Base-by-base conservation (phyloP, 768 basidiomycete genomes). In the Strobilomyces confusus region DNA sequence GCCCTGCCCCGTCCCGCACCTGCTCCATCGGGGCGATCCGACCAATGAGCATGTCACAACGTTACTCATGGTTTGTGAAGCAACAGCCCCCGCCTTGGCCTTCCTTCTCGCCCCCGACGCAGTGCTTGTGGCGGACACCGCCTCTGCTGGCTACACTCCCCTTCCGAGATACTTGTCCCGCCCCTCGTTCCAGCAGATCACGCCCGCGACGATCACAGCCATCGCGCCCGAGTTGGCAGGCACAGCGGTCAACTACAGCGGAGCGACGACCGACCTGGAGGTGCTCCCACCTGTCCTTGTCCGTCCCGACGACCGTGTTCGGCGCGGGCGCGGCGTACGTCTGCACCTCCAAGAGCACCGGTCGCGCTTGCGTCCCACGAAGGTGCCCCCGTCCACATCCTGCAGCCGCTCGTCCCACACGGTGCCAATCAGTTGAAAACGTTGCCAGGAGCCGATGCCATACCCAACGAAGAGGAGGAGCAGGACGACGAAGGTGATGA, bases 401-500 rank as follows among this genome's bases (percentile, higher is more conserved):
- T 60, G 62, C 17, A 65, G 12, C 2, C 44, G 55, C 0, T 43
- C 51, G n/a, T 65, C 65, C 63, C 63, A 69, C 0, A 53, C 52
- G 0, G 58, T 52, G 23, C 58, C 56, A 11, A 58, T 8, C 14
- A 65, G 45, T 38, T 50, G 54, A 38, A 69, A 62, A 17, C 79
- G 64, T 42, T 77, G 66, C 54, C 81, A 71, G 15, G 80, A 74
- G 44, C 75, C 70, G 15, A 83, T 58, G 9, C 78, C 80, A 45
- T 79, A 81, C 4, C 72, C 76, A 8, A 81, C 67, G 49, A 82
- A 81, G 44, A 82, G 62, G 42, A 82, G 67, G 26, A 83, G 60
- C 44, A 69, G 60, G 25, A 65, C 59, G 57, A 69, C 58, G 49
- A 69, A 70, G 36, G 67, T 69, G 56, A 70, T 56, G 44, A 70